Conservation (phyloP, 768 basidiomycete genomes). For the Russula emetica region DNA sequence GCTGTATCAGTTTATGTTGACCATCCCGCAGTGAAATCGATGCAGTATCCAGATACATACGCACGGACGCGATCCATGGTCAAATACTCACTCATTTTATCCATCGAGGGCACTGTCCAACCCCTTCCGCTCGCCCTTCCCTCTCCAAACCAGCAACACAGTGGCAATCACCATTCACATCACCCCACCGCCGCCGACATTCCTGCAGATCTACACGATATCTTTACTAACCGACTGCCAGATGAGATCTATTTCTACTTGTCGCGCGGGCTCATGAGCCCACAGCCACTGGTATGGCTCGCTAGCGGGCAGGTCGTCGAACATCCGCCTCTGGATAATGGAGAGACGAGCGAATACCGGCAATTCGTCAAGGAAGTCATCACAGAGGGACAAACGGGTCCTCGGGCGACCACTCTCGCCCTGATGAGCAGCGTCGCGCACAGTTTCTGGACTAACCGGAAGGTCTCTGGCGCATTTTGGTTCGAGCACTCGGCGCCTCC, state of each 20-base stretch:
- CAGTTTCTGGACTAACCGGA: conserved; percentile 73
- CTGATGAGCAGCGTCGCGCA: conserved; percentile 78
- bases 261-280: conserved; percentile 84
- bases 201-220: conserved; percentile 86
- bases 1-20: conserved; percentile 74
- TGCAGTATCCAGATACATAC: conserved; percentile 80
- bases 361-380: conserved; percentile 95
- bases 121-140: conserved; percentile 73
- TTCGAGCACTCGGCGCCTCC: conserved; percentile 54
- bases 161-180: conserved; percentile 54
- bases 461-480: conserved; percentile 73
- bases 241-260: conserved; percentile 97
- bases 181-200: conserved; percentile 83
- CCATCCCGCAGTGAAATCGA: conserved; percentile 75
- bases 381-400: conserved; percentile 91
- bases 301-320: conserved; percentile 82
- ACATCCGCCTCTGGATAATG: conserved; percentile 86
- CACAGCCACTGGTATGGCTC: conserved; percentile 92
- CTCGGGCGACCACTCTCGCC: conserved; percentile 86
- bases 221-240: conserved; percentile 90
- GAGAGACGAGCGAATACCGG: conserved; percentile 91
- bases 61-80: conserved; percentile 88
- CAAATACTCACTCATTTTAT: conserved; percentile 85
- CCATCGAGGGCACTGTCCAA: conserved; percentile 77
- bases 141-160: conserved; percentile 44